These are phyloP conservation scores for Entrophospora sp. DNA, from an alignment of 192 early-diverging fungal genomes.

Conservation along the genomic window DNA sequence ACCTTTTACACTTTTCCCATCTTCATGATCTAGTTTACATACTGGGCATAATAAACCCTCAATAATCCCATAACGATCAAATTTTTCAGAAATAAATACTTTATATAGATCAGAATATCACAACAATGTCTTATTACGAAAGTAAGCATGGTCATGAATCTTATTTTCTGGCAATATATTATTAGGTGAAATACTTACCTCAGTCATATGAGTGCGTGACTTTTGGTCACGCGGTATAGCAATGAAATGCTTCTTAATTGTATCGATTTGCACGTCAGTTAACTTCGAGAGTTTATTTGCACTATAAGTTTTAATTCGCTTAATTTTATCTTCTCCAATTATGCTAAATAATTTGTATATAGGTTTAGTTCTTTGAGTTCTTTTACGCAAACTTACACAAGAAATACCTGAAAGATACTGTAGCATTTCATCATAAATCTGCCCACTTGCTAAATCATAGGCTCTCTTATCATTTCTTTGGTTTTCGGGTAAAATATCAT, in stretches of 20 bases:
- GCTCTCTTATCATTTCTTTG: constrained; percentile 11
- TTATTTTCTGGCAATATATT: constrained; percentile 12
- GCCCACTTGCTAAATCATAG: constrained; percentile 10
- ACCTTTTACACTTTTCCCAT: too few species aligned
- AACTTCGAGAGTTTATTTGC: constrained; percentile 17
- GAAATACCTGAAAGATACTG: constrained; percentile 17
- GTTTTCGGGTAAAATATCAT: constrained; percentile 11
- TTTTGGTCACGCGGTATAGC: constrained; percentile 3
- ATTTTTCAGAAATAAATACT: too few species aligned
- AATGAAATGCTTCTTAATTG: constrained; percentile 15
- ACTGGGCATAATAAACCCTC: too few species aligned
- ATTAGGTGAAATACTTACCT: constrained; percentile 12
- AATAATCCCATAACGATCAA: too few species aligned
- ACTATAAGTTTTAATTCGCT: constrained; percentile 16
- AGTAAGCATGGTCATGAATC: too few species aligned
- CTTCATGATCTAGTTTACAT: too few species aligned
- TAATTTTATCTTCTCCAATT: constrained; percentile 20
- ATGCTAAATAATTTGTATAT: constrained; percentile 18
- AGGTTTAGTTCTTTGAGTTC: constrained; percentile 16
- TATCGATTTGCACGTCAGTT: constrained; percentile 4
- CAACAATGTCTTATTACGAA: too few species aligned
- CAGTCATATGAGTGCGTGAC: not conserved
- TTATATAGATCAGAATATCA: too few species aligned
- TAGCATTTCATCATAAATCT: constrained; percentile 21
- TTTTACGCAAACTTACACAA: constrained; percentile 15